phyloP scores from a whole-genome alignment of 1,284 basidiomycete genomes.

The Filobasidium uniguttulatum region DNA sequence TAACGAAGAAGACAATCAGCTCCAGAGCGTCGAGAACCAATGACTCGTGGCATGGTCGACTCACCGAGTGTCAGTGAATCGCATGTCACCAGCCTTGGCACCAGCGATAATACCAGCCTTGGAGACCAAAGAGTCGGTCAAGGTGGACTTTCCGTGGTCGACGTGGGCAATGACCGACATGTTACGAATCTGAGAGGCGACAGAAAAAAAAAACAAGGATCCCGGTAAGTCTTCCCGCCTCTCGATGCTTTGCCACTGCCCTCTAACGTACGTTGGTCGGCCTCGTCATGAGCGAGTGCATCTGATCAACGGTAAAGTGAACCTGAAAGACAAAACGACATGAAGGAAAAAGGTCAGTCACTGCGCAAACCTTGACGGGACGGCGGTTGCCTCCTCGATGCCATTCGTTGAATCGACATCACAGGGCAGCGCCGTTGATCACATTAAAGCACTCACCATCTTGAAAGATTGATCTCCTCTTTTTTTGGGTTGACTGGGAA shows the following conservation, averaged over 20 bases:
- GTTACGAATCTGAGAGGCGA: no score
- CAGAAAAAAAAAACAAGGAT: slow-evolving; percentile 8
- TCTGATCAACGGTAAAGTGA: slow-evolving; percentile 49
- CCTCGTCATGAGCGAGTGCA: slow-evolving; percentile 69
- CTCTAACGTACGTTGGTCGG: slow-evolving; percentile 65
- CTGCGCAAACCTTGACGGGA: no score
- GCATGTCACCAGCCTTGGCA: slow-evolving; percentile 90
- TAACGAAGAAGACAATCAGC: neutral
- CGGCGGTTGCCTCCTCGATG: no score
- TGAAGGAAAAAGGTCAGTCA: neutral
- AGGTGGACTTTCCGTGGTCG: slow-evolving; percentile 99
- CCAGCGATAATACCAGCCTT: slow-evolving; percentile 99
- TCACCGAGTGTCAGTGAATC: slow-evolving; percentile 80
- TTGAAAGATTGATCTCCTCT: no score
- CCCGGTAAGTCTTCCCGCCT: slow-evolving; percentile 16
- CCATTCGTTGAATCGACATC: no score
- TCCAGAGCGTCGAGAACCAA: no score
- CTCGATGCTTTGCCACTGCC: slow-evolving; percentile 6
- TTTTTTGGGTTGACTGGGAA: neutral
- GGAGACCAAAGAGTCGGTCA: slow-evolving; percentile 97
- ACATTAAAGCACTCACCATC: no score
- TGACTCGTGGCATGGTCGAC: neutral
- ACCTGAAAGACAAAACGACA: neutral
- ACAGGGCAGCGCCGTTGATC: no score
- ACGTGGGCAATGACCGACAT: slow-evolving; percentile 98